phyloP scores from a whole-genome alignment of 768 basidiomycete genomes.

The Trametes cingulata region DNA sequence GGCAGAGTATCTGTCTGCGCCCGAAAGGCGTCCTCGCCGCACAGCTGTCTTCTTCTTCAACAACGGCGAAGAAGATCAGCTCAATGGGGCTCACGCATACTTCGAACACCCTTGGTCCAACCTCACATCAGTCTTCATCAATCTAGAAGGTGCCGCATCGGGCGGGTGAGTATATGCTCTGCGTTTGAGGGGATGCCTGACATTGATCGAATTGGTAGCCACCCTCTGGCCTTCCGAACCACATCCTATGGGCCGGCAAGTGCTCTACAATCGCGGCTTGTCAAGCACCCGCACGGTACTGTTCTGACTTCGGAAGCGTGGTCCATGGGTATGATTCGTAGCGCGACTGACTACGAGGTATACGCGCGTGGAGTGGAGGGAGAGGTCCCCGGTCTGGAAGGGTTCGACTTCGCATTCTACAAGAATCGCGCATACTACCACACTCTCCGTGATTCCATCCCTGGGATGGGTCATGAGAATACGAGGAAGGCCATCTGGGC shows the following conservation, averaged over 20 bases:
- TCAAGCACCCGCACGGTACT: constrained; percentile 72
- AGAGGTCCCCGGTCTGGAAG: constrained; percentile 50
- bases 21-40: constrained; percentile 44
- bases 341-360: constrained; percentile 72
- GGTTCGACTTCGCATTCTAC: constrained; percentile 82
- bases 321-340: constrained; percentile 61
- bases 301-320: constrained; percentile 72
- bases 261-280: constrained; percentile 43
- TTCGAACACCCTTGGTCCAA: constrained; percentile 73
- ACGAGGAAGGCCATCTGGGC: constrained; percentile 66
- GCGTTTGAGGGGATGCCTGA: not conserved
- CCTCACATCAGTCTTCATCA: constrained; percentile 66
- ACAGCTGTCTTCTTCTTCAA: constrained; percentile 84
- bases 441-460: constrained; percentile 69
- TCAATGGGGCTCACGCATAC: constrained; percentile 72
- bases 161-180: constrained; percentile 56
- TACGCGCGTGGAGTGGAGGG: constrained; percentile 46
- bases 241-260: constrained; percentile 59
- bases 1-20: constrained; percentile 44
- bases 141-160: constrained; percentile 78
- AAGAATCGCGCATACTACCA: constrained; percentile 74
- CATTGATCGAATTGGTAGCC: constrained; percentile 39
- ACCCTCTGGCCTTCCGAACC: constrained; percentile 74
- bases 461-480: constrained; percentile 51
- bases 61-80: constrained; percentile 80